Evolutionary conservation across 1,139 yeast genomes (phyloP).

Genomic region (Lodderomyces margitis): DNA sequence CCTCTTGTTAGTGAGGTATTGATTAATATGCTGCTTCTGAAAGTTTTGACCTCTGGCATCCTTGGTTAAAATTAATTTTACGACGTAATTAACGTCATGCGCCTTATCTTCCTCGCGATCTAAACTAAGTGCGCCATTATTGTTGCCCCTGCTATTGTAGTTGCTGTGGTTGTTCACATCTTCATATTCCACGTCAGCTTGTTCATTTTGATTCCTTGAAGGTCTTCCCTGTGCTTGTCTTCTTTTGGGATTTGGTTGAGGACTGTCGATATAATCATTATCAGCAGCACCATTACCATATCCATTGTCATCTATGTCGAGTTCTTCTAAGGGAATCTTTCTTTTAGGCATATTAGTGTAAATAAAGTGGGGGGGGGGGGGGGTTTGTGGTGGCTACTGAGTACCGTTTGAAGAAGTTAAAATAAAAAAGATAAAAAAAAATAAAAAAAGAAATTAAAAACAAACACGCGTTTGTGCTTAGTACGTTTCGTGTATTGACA

Average conservation of each 20-base stretch:
- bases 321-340: constrained; percentile 9
- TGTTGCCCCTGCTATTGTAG: not conserved
- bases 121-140: not conserved
- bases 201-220: constrained; percentile 5
- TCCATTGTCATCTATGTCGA: constrained; percentile 1
- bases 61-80: constrained; percentile 25
- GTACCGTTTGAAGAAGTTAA: too few relatives aligned
- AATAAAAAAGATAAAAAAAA: too few relatives aligned
- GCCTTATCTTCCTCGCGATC: constrained; percentile 9
- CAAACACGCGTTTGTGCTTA: too few relatives aligned
- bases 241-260: not conserved
- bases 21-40: constrained; percentile 27
- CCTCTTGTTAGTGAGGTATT: constrained; percentile 17
- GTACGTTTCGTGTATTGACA: too few relatives aligned
- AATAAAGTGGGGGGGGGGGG: too few relatives aligned
- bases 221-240: constrained; percentile 8
- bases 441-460: too few relatives aligned
- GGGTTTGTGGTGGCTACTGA: too few relatives aligned
- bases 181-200: constrained; percentile 8
- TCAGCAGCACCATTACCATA: not conserved
- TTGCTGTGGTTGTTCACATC: not conserved
- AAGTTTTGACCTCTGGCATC: constrained; percentile 26
- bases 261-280: not conserved
- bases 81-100: constrained; percentile 19
- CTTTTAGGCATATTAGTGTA: constrained; percentile 6